Percentiles rank a stretch among this genome's conserved stretches.
Conservation (phyloP, 495 filamentous ascomycete species). For the Cladorrhinum samala region DNA sequence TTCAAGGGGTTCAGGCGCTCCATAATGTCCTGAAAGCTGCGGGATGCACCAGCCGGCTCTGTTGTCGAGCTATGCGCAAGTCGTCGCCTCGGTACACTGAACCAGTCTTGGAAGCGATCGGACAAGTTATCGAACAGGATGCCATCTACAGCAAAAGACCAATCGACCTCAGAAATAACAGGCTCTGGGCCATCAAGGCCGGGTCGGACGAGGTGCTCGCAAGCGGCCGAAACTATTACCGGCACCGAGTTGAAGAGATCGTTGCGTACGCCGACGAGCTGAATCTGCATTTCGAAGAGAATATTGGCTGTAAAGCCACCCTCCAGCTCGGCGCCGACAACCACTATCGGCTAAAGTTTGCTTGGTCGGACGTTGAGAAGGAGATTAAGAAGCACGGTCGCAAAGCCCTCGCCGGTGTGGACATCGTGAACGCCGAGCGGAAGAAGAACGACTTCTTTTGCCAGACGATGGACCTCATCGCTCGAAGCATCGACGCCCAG, state of each 20-base stretch:
- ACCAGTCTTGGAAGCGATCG: constrained; percentile 58
- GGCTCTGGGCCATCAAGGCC: constrained; percentile 83
- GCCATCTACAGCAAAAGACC: constrained; percentile 71
- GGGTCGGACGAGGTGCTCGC: constrained; percentile 45
- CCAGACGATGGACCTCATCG: not conserved
- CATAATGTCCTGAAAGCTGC: constrained; percentile 62
- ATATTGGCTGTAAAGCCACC: constrained; percentile 32
- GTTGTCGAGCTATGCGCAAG: constrained; percentile 59
- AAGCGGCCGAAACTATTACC: constrained; percentile 56
- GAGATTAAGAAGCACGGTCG: not conserved
- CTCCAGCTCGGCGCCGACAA: constrained; percentile 70
- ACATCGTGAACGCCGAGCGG: not conserved
- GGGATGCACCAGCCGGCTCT: constrained; percentile 49
- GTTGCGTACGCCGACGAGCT: constrained; percentile 62
- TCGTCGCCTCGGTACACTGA: constrained; percentile 57
- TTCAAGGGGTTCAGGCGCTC: constrained; percentile 59
- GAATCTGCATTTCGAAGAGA: constrained; percentile 34
- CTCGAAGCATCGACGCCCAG: not conserved
- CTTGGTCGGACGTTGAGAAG: not conserved
- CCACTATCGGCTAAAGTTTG: constrained; percentile 37
- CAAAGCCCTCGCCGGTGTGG: not conserved
- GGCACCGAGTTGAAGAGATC: constrained; percentile 73
- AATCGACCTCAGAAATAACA: constrained; percentile 82
- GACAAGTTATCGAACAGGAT: constrained; percentile 71
- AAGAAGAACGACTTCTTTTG: not conserved